Conservation (phyloP, 176 grass and related monocot genomes). For the Musa itinerans region DNA sequence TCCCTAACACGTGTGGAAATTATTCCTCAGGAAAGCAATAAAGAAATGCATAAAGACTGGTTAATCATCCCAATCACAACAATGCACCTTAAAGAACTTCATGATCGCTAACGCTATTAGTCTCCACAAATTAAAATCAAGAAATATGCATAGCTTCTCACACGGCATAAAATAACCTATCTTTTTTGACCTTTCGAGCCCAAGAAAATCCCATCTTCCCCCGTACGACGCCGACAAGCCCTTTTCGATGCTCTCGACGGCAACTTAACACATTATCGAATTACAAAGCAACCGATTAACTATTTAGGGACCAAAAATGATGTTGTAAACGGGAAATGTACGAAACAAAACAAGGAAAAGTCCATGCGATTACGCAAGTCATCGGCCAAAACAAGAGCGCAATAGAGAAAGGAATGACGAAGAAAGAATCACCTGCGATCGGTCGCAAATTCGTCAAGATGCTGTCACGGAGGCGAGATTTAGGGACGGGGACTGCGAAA, state of each 20-base stretch:
- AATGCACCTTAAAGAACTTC: not conserved
- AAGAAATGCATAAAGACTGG: not conserved
- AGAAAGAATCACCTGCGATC: not conserved
- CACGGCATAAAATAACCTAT: not conserved
- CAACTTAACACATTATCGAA: too few relatives aligned
- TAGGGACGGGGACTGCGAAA: not conserved
- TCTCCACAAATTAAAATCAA: not conserved
- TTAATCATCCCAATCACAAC: not conserved
- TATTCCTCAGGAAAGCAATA: not conserved
- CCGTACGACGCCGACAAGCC: not conserved
- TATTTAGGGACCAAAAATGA: not conserved
- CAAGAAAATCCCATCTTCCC: not conserved
- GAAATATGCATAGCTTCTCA: not conserved
- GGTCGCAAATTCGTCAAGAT: not conserved
- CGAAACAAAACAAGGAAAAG: not conserved
- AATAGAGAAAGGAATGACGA: not conserved
- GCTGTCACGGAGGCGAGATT: not conserved
- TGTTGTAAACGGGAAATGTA: not conserved
- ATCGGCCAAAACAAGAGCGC: not conserved
- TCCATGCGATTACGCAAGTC: not conserved
- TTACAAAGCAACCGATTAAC: not conserved
- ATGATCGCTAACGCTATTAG: not conserved
- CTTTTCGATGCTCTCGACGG: not conserved
- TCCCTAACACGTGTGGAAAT: not conserved
- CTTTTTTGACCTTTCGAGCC: too few relatives aligned